Evolutionary conservation across 805 yeast species (phyloP).

Genomic region (Metschnikowia gelsemii): DNA sequence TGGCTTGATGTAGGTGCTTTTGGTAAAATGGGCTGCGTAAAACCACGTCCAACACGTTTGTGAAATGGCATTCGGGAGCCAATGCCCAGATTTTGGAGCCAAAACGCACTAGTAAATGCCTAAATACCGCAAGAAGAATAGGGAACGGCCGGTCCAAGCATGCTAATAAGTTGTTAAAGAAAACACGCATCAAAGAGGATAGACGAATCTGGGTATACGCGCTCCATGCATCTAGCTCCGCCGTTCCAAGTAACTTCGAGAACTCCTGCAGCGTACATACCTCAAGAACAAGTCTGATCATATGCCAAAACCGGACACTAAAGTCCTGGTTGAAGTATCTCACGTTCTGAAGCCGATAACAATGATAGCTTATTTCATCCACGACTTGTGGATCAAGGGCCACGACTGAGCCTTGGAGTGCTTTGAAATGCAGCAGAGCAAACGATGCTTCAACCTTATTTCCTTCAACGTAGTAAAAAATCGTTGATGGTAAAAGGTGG

Average conservation of each 20-base stretch:
- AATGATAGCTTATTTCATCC: slow-evolving; percentile 57
- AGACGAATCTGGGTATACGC: slow-evolving; percentile 30
- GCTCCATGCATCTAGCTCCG: slow-evolving; percentile 35
- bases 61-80: slow-evolving; percentile 53
- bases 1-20: slow-evolving; percentile 28
- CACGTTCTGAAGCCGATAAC: slow-evolving; percentile 54
- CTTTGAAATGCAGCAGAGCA: slow-evolving; percentile 37
- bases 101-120: slow-evolving; percentile 42
- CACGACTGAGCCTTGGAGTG: slow-evolving; percentile 1
- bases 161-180: slow-evolving; percentile 54
- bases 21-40: slow-evolving; percentile 53
- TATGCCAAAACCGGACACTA: slow-evolving; percentile 51
- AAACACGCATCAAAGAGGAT: slow-evolving; percentile 38
- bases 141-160: slow-evolving; percentile 51
- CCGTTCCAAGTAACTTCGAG: slow-evolving; percentile 27
- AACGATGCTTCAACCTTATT: slow-evolving; percentile 44
- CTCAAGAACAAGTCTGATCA: slow-evolving; percentile 35
- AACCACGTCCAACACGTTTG: slow-evolving; percentile 58
- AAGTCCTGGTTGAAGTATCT: slow-evolving; percentile 41
- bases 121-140: slow-evolving; percentile 51
- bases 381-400: slow-evolving; percentile 26
- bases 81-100: slow-evolving; percentile 43
- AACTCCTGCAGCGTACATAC: slow-evolving; percentile 15
- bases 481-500: slow-evolving; percentile 44
- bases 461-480: slow-evolving; percentile 59